A percentile compares a stretch with the other conserved stretches of the same genome.
Conservation (phyloP, 257 asterid genomes). For the Penstemon davidsonii region DNA sequence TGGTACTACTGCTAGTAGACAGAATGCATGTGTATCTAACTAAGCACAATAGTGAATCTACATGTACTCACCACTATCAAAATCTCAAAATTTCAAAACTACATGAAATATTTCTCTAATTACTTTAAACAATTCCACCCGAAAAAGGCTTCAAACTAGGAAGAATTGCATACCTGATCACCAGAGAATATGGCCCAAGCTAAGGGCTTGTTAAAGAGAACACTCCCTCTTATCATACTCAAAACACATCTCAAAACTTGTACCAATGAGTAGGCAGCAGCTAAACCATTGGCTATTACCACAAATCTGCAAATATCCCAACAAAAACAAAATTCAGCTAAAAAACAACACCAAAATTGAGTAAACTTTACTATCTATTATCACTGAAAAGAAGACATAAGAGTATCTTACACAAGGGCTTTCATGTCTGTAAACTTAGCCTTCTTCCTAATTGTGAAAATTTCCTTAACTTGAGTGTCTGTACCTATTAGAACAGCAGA, state of each 20-base stretch:
- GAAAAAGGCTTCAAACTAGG: neutral
- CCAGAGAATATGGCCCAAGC: slow-evolving; percentile 99
- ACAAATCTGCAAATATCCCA: slow-evolving; percentile 54
- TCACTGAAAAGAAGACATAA: neutral
- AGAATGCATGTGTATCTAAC: no score
- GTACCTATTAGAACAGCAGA: slow-evolving; percentile 77
- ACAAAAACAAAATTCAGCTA: neutral
- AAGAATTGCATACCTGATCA: slow-evolving; percentile 66
- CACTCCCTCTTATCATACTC: slow-evolving; percentile 78
- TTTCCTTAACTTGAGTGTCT: slow-evolving; percentile 76
- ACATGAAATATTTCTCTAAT: no score
- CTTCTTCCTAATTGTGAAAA: slow-evolving; percentile 72
- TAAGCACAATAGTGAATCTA: no score
- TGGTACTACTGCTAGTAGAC: no score
- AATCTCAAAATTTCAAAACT: no score
- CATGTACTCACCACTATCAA: no score
- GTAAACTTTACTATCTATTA: no score
- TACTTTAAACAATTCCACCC: neutral
- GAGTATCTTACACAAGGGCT: slow-evolving; percentile 72
- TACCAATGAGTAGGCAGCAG: slow-evolving; percentile 81
- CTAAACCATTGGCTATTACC: slow-evolving; percentile 74
- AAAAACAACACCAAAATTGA: neutral
- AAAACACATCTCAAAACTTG: slow-evolving; percentile 79
- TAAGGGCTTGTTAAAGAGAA: slow-evolving; percentile 79
- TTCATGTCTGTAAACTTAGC: slow-evolving; percentile 95